A percentile compares a stretch with the other conserved stretches of the same genome.
These are phyloP conservation scores for Trichoderma breve DNA, from an alignment of 2,329 filamentous ascomycete species.

Conservation along the genomic window DNA sequence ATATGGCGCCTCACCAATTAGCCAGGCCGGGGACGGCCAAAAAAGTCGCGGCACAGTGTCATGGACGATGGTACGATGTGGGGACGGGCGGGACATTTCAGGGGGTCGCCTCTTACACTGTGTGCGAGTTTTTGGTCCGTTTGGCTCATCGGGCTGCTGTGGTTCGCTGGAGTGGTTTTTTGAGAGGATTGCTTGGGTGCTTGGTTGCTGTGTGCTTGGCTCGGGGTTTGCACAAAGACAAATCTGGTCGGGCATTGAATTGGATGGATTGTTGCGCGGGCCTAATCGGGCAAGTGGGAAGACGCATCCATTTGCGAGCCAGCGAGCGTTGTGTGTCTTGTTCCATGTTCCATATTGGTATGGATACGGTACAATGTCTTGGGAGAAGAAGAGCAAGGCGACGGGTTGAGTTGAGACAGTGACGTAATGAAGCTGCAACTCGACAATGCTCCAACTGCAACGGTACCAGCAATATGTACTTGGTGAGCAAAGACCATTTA, in stretches of 20 bases:
- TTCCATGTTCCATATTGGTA: not conserved
- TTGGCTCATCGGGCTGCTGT: constrained; percentile 1
- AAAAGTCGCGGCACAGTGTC: constrained; percentile 18
- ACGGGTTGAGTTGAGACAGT: not conserved
- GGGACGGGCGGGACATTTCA: constrained; percentile 12
- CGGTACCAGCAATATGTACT: not conserved
- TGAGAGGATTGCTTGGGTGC: not conserved
- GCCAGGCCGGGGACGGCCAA: constrained; percentile 1
- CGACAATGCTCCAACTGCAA: not conserved
- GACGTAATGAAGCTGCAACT: constrained; percentile 14
- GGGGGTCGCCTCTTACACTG: constrained; percentile 17
- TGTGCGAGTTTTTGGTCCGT: constrained; percentile 5
- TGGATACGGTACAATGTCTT: not conserved
- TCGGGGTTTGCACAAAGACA: not conserved
- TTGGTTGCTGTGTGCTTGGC: not conserved
- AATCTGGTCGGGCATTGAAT: not conserved
- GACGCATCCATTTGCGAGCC: constrained; percentile 17
- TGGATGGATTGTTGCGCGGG: constrained; percentile 2
- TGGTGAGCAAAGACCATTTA: not conserved
- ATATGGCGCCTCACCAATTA: constrained; percentile 19
- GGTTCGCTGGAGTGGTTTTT: not conserved
- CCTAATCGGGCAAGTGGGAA: constrained; percentile 17
- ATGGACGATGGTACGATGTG: constrained; percentile 12
- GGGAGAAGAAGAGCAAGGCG: not conserved
- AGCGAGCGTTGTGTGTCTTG: not conserved